Percentiles rank a stretch among this genome's conserved stretches.
Evolutionary conservation across 1,284 basidiomycete genomes (phyloP).

Genomic region (Trametes sp.): DNA sequence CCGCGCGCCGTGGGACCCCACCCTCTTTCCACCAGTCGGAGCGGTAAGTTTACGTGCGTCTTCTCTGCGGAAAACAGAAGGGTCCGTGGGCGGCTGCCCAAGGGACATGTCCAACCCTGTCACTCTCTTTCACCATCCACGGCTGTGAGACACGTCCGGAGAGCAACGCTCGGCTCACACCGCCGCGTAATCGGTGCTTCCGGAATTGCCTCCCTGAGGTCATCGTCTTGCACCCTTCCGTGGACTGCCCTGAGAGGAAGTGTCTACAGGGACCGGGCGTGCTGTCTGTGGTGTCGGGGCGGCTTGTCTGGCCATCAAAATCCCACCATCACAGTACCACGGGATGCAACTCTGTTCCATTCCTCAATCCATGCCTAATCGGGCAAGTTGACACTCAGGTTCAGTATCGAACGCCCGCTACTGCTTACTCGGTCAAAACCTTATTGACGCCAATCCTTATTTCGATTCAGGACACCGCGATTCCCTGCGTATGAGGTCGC

Average conservation of each 20-base stretch:
- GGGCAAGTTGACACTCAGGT: constrained; percentile 24
- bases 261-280: constrained; percentile 6
- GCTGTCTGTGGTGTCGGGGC: constrained; percentile 7
- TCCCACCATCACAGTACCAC: constrained; percentile 29
- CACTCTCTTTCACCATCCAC: constrained; percentile 24
- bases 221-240: constrained; percentile 14
- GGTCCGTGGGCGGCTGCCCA: neutral
- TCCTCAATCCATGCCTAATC: constrained; percentile 24
- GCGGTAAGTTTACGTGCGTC: constrained; percentile 5
- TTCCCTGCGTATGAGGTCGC: neutral
- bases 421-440: neutral
- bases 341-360: constrained; percentile 29
- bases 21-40: constrained; percentile 16
- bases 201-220: constrained; percentile 15
- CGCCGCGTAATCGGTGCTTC: constrained; percentile 22
- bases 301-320: constrained; percentile 19
- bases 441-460: neutral
- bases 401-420: neutral
- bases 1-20: constrained; percentile 13
- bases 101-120: constrained; percentile 14
- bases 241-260: constrained; percentile 19
- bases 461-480: neutral
- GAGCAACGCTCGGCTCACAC: constrained; percentile 21
- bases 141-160: constrained; percentile 16
- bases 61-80: constrained; percentile 6